A percentile compares a stretch with the other conserved stretches of the same genome.
These are phyloP conservation scores for Talaromyces liani DNA, from an alignment of 495 filamentous ascomycete genomes.

Conservation along the genomic window DNA sequence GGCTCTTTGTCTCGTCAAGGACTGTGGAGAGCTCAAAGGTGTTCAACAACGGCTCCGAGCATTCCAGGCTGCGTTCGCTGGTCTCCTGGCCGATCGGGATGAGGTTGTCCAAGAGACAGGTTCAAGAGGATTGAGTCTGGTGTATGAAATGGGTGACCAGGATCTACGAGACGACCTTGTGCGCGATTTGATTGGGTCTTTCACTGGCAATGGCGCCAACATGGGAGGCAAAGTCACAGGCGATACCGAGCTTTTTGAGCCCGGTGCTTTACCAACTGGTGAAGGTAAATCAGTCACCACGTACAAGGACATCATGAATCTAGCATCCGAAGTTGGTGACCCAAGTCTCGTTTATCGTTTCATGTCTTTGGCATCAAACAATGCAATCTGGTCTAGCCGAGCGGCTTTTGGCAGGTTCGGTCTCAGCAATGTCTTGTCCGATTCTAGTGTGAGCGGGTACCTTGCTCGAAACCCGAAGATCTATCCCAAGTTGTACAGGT, in stretches of 20 bases:
- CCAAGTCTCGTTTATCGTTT: constrained; percentile 92
- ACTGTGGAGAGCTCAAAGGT: constrained; percentile 67
- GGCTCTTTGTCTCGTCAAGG: constrained; percentile 87
- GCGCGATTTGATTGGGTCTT: constrained; percentile 76
- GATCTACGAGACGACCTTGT: constrained; percentile 75
- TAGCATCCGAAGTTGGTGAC: constrained; percentile 90
- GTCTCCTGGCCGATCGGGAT: constrained; percentile 79
- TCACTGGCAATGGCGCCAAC: constrained; percentile 66
- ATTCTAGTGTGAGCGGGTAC: constrained; percentile 68
- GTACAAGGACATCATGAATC: constrained; percentile 90
- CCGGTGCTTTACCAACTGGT: constrained; percentile 84
- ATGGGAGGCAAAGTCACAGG: constrained; percentile 70
- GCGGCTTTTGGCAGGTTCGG: constrained; percentile 94
- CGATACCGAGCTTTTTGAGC: constrained; percentile 89
- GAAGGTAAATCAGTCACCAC: constrained; percentile 85
- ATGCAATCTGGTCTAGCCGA: constrained; percentile 89
- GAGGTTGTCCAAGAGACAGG: constrained; percentile 94
- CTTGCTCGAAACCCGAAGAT: constrained; percentile 77
- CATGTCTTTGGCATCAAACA: constrained; percentile 91
- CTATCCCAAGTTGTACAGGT: constrained; percentile 89
- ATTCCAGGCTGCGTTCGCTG: constrained; percentile 81
- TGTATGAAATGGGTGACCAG: constrained; percentile 85
- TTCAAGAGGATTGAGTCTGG: constrained; percentile 77
- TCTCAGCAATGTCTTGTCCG: constrained; percentile 81
- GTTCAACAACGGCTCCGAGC: constrained; percentile 65